Percentiles rank a stretch among this genome's conserved stretches.
phyloP scores from a whole-genome alignment of 2,329 filamentous ascomycete genomes.

The Alternaria hordeiaustralica region DNA sequence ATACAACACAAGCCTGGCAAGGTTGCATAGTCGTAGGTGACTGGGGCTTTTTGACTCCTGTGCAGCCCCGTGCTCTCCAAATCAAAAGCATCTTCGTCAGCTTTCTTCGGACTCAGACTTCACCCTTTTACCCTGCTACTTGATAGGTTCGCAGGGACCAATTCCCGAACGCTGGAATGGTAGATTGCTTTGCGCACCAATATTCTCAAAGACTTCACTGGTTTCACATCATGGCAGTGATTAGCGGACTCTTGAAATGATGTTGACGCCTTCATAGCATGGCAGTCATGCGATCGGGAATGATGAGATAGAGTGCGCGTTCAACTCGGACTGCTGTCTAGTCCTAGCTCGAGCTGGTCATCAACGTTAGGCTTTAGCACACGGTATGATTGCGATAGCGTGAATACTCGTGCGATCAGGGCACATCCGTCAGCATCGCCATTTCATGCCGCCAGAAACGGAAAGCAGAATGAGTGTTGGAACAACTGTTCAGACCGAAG shows the following conservation, averaged over 20 bases:
- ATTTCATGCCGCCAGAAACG: neutral
- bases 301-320: neutral
- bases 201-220: neutral
- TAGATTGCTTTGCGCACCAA: neutral
- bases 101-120: fast-evolving
- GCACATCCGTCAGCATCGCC: neutral
- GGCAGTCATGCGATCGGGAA: neutral
- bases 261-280: neutral
- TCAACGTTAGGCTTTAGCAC: neutral
- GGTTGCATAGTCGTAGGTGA: neutral
- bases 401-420: neutral
- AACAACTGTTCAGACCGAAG: neutral
- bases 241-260: neutral
- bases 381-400: neutral
- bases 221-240: neutral
- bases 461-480: neutral
- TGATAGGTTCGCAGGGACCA: neutral
- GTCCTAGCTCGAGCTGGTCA: neutral
- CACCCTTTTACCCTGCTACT: neutral
- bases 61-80: neutral
- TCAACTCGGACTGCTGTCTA: fast-evolving
- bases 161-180: neutral
- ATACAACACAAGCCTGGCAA: neutral
- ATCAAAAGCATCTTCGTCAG: neutral
- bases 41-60: neutral